Conservation (phyloP, 2,329 filamentous ascomycete genomes). For the Penicillium hesseltinei region DNA sequence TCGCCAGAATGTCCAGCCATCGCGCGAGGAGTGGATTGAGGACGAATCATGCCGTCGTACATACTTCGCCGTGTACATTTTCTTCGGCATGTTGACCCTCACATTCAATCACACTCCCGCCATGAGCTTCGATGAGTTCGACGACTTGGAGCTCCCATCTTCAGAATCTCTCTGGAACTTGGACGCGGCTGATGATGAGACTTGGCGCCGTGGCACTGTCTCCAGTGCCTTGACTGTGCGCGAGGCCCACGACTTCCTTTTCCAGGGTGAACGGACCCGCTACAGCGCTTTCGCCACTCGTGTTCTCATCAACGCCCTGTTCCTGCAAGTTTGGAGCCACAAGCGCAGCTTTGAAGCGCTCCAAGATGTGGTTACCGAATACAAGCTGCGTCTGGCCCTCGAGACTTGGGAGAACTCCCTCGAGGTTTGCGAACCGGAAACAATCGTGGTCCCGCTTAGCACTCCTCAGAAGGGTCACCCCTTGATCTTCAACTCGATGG, state of each 20-base stretch:
- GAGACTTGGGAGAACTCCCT: slow-evolving; percentile 99
- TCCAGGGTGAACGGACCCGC: slow-evolving; percentile 83
- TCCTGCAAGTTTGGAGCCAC: slow-evolving; percentile 98
- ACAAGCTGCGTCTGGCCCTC: slow-evolving; percentile 90
- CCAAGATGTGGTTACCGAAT: slow-evolving; percentile 96
- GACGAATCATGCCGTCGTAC: slow-evolving; percentile 95
- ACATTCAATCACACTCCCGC: slow-evolving; percentile 98
- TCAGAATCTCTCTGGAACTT: slow-evolving; percentile 94
- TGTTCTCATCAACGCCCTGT: slow-evolving; percentile 98
- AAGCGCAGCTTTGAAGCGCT: slow-evolving; percentile 97
- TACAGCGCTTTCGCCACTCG: slow-evolving; percentile 97
- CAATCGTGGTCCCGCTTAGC: slow-evolving; percentile 81
- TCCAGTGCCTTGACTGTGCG: slow-evolving; percentile 81
- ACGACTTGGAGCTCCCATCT: slow-evolving; percentile 85
- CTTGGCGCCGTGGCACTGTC: slow-evolving; percentile 75
- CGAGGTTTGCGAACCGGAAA: slow-evolving; percentile 88
- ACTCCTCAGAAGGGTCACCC: slow-evolving; percentile 95
- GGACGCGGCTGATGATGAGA: slow-evolving; percentile 70
- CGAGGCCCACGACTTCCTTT: slow-evolving; percentile 90
- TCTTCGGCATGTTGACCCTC: slow-evolving; percentile 91
- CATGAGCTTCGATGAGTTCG: slow-evolving; percentile 98
- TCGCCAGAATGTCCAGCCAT: slow-evolving; percentile 71
- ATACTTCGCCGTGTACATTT: slow-evolving; percentile 98
- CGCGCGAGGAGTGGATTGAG: slow-evolving; percentile 87
- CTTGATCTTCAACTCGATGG: slow-evolving; percentile 96